Percentiles rank a stretch among this genome's conserved stretches.
Conservation (phyloP, 169 alveolate species). For the Plasmodium sp. region DNA sequence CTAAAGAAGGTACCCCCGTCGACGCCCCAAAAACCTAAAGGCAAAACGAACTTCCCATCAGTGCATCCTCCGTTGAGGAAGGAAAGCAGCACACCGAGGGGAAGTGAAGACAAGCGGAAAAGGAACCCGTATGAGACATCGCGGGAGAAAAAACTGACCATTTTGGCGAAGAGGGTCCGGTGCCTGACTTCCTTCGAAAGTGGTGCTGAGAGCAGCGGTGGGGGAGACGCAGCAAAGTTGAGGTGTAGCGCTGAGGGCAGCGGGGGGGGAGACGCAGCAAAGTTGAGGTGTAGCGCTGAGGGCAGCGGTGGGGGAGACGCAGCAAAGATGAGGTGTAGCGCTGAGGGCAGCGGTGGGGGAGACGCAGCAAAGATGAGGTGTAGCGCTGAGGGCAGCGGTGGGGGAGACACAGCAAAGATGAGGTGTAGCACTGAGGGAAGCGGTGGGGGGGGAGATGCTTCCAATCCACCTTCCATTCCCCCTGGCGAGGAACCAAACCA, state of each 20-base stretch:
- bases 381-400: background rate
- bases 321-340: background rate
- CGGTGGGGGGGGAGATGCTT: background rate
- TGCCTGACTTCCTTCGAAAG: conserved; percentile 41
- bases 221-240: background rate
- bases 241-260: background rate
- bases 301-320: background rate
- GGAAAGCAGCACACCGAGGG: background rate
- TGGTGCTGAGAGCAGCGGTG: background rate
- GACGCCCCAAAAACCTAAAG: background rate
- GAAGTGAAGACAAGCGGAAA: conserved; percentile 17
- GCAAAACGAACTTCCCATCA: background rate
- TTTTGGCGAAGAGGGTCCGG: conserved; percentile 26
- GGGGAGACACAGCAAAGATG: background rate
- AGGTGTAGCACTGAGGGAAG: background rate
- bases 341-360: background rate
- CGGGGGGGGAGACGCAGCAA: background rate
- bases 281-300: background rate
- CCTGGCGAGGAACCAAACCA: background rate
- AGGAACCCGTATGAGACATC: conserved; percentile 55
- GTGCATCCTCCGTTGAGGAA: background rate
- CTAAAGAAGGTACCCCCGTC: background rate
- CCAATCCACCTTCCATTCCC: background rate
- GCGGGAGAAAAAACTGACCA: conserved; percentile 15
- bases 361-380: background rate